Evolutionary conservation across 2,329 filamentous ascomycete genomes (phyloP).

Genomic region (Pyrenochaeta sp.): DNA sequence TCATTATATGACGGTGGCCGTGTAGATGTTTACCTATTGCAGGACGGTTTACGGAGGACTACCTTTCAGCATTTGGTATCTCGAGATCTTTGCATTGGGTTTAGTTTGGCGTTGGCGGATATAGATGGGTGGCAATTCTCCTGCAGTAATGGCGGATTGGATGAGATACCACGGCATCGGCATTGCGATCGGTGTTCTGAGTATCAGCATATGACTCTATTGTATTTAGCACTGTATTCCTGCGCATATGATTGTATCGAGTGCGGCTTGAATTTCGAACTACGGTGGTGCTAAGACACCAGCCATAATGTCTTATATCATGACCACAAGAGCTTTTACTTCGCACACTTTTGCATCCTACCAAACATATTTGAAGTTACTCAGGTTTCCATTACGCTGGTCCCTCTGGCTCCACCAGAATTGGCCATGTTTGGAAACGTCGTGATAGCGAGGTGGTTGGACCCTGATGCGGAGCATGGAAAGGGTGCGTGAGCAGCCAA

Average conservation of each 20-base stretch:
- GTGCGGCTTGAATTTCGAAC: no score
- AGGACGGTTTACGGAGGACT: background rate
- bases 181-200: conserved; percentile 3
- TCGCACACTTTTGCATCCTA: no score
- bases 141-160: background rate
- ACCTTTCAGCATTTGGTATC: conserved; percentile 9
- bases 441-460: no score
- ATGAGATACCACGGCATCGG: conserved; percentile 20
- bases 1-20: conserved; percentile 36
- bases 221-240: background rate
- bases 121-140: conserved; percentile 3
- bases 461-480: no score
- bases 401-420: no score
- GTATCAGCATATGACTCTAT: background rate
- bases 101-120: background rate
- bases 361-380: no score
- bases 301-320: no score
- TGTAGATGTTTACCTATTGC: conserved; percentile 35
- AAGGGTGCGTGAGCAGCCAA: background rate
- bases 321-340: background rate
- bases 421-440: no score
- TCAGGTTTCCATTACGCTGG: no score
- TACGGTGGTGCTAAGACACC: no score
- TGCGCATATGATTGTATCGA: no score
- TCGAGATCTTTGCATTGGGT: background rate